Conservation (phyloP, 2,329 filamentous ascomycete species). For the Immersiporthe knoxdaviesiana region DNA sequence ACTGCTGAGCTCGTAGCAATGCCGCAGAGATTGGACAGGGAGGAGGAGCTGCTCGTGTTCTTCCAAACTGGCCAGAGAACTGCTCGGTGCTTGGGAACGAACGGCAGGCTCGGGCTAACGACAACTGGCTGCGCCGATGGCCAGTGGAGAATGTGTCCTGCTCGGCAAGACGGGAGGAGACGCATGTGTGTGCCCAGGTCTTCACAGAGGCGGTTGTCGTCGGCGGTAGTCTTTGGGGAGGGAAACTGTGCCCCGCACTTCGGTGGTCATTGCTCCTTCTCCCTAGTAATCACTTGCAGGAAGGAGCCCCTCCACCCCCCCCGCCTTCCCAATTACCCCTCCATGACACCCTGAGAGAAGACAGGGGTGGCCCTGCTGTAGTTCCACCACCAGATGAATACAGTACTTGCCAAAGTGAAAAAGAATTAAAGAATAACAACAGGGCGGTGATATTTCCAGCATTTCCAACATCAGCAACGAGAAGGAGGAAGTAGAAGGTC, state of each 20-base stretch:
- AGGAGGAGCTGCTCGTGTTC: not conserved
- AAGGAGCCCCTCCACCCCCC: not conserved
- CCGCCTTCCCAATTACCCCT: not conserved
- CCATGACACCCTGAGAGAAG: too few species aligned
- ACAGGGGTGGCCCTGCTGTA: not conserved
- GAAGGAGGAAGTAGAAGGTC: too few species aligned
- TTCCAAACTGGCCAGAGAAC: not conserved
- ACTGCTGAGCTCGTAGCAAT: constrained; percentile 6
- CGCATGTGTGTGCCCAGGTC: not conserved
- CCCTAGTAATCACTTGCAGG: not conserved
- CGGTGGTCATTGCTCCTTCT: not conserved
- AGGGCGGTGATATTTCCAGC: too few species aligned
- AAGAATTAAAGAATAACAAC: too few species aligned
- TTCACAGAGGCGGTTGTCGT: not conserved
- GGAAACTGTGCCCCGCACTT: not conserved
- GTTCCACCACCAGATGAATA: not conserved
- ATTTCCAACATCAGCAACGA: too few species aligned
- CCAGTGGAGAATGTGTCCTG: not conserved
- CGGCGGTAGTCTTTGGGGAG: not conserved
- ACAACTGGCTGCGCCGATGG: not conserved
- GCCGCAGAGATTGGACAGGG: not conserved
- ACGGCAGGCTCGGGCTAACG: not conserved
- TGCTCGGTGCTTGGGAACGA: not conserved
- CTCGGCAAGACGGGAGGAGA: not conserved
- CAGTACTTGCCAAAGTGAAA: not conserved